phyloP scores from a whole-genome alignment of 1,139 yeast species.

The Lodderomyces metapsilosis region DNA sequence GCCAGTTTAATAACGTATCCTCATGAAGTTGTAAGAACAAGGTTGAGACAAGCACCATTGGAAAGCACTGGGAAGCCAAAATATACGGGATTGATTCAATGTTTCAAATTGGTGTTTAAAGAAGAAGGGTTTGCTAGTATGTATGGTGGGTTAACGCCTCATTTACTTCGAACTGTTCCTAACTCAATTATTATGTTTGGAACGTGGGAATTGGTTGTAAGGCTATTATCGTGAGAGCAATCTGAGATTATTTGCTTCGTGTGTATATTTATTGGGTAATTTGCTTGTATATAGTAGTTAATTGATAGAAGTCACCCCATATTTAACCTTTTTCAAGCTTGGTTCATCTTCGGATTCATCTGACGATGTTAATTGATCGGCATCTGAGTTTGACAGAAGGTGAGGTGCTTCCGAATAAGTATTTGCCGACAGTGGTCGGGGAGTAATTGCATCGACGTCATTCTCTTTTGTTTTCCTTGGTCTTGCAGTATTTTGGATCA shows the following conservation, averaged over 20 bases:
- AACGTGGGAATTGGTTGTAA: constrained; percentile 93
- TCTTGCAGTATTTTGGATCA: constrained; percentile 29
- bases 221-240: constrained; percentile 53
- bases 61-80: constrained; percentile 74
- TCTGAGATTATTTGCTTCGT: too few species aligned
- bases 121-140: constrained; percentile 92
- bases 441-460: not conserved
- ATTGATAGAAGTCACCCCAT: constrained; percentile 5
- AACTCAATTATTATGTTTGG: constrained; percentile 99
- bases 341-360: constrained; percentile 8
- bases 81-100: constrained; percentile 86
- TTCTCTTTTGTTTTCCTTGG: constrained; percentile 3
- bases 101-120: constrained; percentile 75
- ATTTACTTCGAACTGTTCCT: constrained; percentile 93
- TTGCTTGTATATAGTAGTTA: constrained; percentile 13
- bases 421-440: not conserved
- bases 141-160: constrained; percentile 98
- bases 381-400: not conserved
- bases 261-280: constrained; percentile 3
- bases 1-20: constrained; percentile 95
- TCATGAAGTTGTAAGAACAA: constrained; percentile 94
- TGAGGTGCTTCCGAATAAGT: not conserved
- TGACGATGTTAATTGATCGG: not conserved
- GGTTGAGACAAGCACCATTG: constrained; percentile 90
- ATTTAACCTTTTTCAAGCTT: constrained; percentile 8